Evolutionary conservation across 23 red algal genomes (phyloP), one percentile per base, ranked within the genome.

Genomic region (Pyropia yezoensis): DNA sequence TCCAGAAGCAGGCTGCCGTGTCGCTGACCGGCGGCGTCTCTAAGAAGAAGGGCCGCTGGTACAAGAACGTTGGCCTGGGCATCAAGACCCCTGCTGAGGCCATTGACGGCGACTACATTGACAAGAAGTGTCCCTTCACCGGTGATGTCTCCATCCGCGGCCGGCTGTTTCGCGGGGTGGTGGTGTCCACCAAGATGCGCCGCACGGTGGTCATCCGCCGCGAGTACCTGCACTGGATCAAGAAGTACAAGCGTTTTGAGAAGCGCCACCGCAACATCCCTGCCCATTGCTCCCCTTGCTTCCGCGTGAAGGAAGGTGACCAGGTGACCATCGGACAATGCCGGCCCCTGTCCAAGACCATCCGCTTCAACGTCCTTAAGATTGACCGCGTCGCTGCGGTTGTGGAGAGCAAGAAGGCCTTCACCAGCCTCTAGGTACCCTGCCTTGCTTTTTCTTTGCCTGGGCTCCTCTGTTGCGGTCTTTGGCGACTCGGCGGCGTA

Each of bases 91-190:
- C 94, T 18, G 71, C 74, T 19, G 94, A 98, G 63, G 94, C 94
- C 26, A 90, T 91, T 61, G 86, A 98, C 33, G 86, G 86, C 58
- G 78, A 75, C 18, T 98, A 87, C 59, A 73, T 98, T 20, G 94
- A 98, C 71, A 98, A 98, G 67, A 98, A 98, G 80, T 98, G 94
- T 59, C 94, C 94, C 11, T 98, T 98, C 75, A 98, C 94, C 15
- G 85, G 94, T n/a, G 75, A 91, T 65, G 94, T 98, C 8, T 89
- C 83, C 59, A 87, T 98, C 59, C 85, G 94, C 33, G 94, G 94
- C 21, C 69, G 85, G 26, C 68, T 98, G 15, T 82, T 98, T 54
- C 87, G 94, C 54, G 94, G 94, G 49, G 83, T 87, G 13, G 86
- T 98, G 15, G 63, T 98, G 67, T 85, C 77, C 47, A 98, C 94